Percentiles rank a stretch among this genome's conserved stretches.
phyloP scores from a whole-genome alignment of 768 basidiomycete genomes.

The Naganishia vaughanmartiniae region DNA sequence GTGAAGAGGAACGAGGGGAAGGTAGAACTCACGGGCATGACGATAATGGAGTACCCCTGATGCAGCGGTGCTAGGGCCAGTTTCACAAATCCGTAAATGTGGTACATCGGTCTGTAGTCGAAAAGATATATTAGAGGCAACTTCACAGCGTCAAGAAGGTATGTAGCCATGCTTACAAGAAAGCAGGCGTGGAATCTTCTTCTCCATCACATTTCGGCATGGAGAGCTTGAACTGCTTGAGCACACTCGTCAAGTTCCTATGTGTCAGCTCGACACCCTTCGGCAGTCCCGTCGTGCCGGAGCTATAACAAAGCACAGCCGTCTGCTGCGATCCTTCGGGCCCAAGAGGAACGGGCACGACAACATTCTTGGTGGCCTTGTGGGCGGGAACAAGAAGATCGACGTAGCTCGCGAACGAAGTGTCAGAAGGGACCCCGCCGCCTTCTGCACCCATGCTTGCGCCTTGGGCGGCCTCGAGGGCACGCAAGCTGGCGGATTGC shows the following conservation, averaged over 20 bases:
- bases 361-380: neutral
- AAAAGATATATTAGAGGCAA: neutral
- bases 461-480: constrained; percentile 6
- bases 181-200: constrained; percentile 61
- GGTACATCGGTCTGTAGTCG: neutral
- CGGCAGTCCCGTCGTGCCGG: constrained; percentile 41
- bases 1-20: neutral
- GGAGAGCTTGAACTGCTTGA: constrained; percentile 57
- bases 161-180: constrained; percentile 59
- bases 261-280: constrained; percentile 54
- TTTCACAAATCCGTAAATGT: constrained; percentile 31
- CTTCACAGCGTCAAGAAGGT: neutral
- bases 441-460: constrained; percentile 3
- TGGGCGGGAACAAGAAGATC: constrained; percentile 8
- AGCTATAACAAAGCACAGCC: constrained; percentile 23
- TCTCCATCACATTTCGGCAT: constrained; percentile 56
- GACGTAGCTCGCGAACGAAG: constrained; percentile 16
- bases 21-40: constrained; percentile 64
- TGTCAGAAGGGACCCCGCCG: neutral
- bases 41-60: constrained; percentile 38
- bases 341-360: constrained; percentile 6
- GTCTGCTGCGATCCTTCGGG: constrained; percentile 20
- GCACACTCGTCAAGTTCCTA: constrained; percentile 63
- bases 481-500: constrained; percentile 3
- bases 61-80: constrained; percentile 15